Evolutionary conservation across 2,329 filamentous ascomycete genomes (phyloP).

Genomic region (Teratosphaeria epicoccoides): DNA sequence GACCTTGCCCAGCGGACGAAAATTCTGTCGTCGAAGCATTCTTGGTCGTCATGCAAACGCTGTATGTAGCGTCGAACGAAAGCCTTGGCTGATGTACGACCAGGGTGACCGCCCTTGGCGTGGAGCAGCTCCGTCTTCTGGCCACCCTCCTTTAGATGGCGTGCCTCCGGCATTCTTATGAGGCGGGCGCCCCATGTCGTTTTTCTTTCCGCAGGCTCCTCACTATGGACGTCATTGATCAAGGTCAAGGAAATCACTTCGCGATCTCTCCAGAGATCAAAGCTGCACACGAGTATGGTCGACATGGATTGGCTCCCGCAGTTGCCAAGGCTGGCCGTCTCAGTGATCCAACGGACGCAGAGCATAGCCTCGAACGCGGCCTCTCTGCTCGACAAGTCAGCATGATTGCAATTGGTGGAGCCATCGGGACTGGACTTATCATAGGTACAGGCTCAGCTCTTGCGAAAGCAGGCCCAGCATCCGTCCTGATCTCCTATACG

Average conservation of each 20-base stretch:
- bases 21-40: too few relatives aligned
- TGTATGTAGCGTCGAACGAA: too few relatives aligned
- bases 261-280: not conserved
- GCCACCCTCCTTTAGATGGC: too few relatives aligned
- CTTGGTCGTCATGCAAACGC: too few relatives aligned
- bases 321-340: slow-evolving; percentile 9
- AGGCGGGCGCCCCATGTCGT: too few relatives aligned
- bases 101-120: too few relatives aligned
- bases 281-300: slow-evolving; percentile 9
- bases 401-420: slow-evolving; percentile 58
- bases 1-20: too few relatives aligned
- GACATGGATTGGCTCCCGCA: slow-evolving; percentile 8
- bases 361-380: slow-evolving; percentile 39
- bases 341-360: slow-evolving; percentile 13
- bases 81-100: too few relatives aligned
- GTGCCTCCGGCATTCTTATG: too few relatives aligned
- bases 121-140: too few relatives aligned
- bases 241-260: slow-evolving; percentile 7
- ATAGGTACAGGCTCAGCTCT: slow-evolving; percentile 14
- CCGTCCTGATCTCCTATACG: slow-evolving; percentile 19
- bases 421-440: slow-evolving; percentile 22
- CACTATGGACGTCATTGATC: not conserved
- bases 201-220: not conserved
- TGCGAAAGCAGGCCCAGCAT: not conserved
- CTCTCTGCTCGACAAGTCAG: slow-evolving; percentile 46